Evolutionary conservation across 352 stramenopile species (phyloP), one percentile per base, ranked within the genome.

Genomic region (Phytophthora constricta): DNA sequence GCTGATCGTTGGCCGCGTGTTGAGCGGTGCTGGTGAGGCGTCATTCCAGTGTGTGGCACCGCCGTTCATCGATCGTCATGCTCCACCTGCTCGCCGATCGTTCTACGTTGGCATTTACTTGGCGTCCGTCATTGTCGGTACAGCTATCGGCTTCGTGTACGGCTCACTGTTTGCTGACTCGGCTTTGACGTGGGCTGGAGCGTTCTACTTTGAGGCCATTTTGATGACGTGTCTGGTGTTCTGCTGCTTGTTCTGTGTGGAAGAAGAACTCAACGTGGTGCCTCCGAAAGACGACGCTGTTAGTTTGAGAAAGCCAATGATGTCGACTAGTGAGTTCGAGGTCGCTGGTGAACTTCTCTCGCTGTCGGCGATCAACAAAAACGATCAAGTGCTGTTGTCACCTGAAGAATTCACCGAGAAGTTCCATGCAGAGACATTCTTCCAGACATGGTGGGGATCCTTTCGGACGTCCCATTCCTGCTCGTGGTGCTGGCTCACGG

Each of bases 81-180:
- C 83, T 0, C 79, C 79, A 9, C 50, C 72, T 23, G 46, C 68
- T 2, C 71, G 75, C 19, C 69, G 77, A 17, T 88, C 90, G 16
- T 65, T 93, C 49, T 98, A 90, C 82, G 74, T 98, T 11, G 90
- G 84, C 41, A 72, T 97, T 46, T 98, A 95, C 77, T 89, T 97
- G 58, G 89, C 79, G 53, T 90, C 84, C 5, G 87, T 97, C 50
- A 93, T 93, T 28, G 77, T 91, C 13, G 88, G 88, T 25, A 93
- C 82, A 17, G 90, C 89, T 14, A 58, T 92, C 17, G 90, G 90
- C 17, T 97, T 95, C 62, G 73, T 87, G 19, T 95, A 92, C 48
- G 85, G 82, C 23, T 79, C 83, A 26, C 25, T 86, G 17, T 82
- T 93, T 39, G 76, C 85, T n/a, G 63, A 73, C 7, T 86, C 74